Evolutionary conservation across 176 grass and related monocot genomes (phyloP), one percentile per base, ranked within the genome.

Genomic region (Rhynchospora pubera): DNA sequence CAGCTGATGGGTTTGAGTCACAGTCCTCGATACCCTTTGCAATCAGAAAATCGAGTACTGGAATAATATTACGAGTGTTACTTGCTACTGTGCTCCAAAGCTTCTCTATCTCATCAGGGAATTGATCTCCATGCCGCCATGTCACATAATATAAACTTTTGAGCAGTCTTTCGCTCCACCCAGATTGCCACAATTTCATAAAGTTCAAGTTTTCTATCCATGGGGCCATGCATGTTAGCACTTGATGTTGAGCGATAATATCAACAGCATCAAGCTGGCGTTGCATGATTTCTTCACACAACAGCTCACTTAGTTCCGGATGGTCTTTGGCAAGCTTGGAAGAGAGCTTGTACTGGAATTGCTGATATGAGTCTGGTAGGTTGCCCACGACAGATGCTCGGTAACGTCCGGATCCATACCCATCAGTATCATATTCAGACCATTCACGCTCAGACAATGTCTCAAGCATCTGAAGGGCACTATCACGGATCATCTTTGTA

Each of bases 151-250:
- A 98, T 79, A 98, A 89, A 69, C 85, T 98, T 88, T 98, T 98
- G 78, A 98, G 82, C 71, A 98, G 79, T 83, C 96, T 88, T 76
- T 94, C 92, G 16, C 90, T 94, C 96, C 96, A 98, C 26, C 92
- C 92, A 85, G 96, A 94, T 42, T 94, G 92, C 85, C 89, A 91
- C 64, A 94, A 84, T 78, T 93, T 94, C 78, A 89, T 83, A 80
- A 98, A 98, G 69, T 98, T 94, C 12, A 98, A 88, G 84, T 98
- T 98, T 84, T 98, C 89, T 84, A 98, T 98, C 96, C 96, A 98
- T 86, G 96, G 96, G 83, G 92, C 96, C 90, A 98, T 89, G 82
- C 95, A 98, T 59, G 95, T 98, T 80, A 98, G 83, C 57, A 98
- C 96, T 83, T 98, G 92, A 93, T 98, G 96, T 32, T 98, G 96